Base-by-base conservation (phyloP, 768 basidiomycete species). In the Clitopilus hobsonii region DNA sequence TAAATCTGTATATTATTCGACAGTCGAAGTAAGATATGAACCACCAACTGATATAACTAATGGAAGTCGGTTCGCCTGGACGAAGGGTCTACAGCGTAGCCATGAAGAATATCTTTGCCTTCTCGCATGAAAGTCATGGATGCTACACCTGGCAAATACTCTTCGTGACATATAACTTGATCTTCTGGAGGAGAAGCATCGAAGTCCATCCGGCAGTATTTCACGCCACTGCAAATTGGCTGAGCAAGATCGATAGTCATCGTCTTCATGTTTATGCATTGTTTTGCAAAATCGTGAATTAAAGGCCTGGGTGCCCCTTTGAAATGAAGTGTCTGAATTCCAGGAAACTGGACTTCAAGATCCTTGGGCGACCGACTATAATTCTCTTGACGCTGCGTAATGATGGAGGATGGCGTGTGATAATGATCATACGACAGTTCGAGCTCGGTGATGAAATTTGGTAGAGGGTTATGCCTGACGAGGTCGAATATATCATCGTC, bases 401-500 rank as follows among this genome's bases (percentile, higher is more conserved):
- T 45, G 10, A 45, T 16, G 8, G 13, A 8, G 18, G 28, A 16
- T 11, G 49, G n/a, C 26, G 18, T 22, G 22, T 51, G 48, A 47
- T 30, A 50, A 11, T 45, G 22, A 1, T 38, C 49, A 24, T 49
- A 58, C 22, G 29, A 49, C 51, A 58, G 28, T 18, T 52, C 27
- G 11, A 58, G 47, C 22, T 27, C 27, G 28, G 16, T 48, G 30
- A 58, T 29, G 14, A 51, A 52, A 18, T 23, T 38, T 48, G 57
- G 57, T 38, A 58, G 51, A n/a, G 57, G 54, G 16, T 58, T 58
- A 13, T 41, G 56, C 13, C 32, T 52, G 25, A 58, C 32, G 41
- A 55, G 52, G 25, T 56, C 57, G 26, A 58, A 58, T 22, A 55
- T 27, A 51, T 55, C 57, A 48, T 16, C 41, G 22, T 58, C 50